Percentiles rank a stretch among this genome's conserved stretches.
Conservation (phyloP, 2,329 filamentous ascomycete genomes). For the Colletotrichum horii region DNA sequence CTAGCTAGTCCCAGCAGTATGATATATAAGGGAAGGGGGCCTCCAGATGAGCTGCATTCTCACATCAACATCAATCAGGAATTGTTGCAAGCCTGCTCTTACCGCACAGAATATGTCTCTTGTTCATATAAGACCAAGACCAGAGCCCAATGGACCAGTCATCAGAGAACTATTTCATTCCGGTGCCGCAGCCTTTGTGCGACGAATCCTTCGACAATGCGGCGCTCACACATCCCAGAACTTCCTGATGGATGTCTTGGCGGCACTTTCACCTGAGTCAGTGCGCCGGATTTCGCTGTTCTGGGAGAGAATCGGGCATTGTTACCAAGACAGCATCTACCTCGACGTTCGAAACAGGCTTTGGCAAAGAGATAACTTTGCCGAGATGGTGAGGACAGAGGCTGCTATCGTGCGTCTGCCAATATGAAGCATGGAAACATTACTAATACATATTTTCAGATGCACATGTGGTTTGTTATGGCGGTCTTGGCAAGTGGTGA, state of each 20-base stretch:
- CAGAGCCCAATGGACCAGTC: background rate
- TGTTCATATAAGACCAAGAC: background rate
- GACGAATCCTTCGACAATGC: background rate
- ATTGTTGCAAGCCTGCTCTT: background rate
- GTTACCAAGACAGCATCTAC: background rate
- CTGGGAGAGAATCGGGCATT: background rate
- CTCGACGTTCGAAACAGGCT: background rate
- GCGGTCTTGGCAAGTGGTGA: background rate
- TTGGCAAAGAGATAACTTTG: background rate
- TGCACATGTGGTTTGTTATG: background rate
- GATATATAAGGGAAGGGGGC: background rate
- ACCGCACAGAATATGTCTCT: background rate
- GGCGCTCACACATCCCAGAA: background rate
- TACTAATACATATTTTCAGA: background rate
- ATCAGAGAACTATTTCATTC: background rate
- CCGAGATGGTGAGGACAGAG: background rate
- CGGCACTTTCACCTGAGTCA: background rate
- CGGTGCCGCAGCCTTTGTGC: background rate
- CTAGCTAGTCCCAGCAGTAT: background rate
- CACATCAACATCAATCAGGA: background rate
- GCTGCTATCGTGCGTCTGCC: background rate
- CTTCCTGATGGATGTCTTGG: background rate
- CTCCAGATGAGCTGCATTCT: background rate
- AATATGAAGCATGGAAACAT: background rate
- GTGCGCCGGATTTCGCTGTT: background rate